These are phyloP conservation scores for Mayamaea pseudoterrestris DNA, from an alignment of 108 stramenopile species.

Conservation along the genomic window DNA sequence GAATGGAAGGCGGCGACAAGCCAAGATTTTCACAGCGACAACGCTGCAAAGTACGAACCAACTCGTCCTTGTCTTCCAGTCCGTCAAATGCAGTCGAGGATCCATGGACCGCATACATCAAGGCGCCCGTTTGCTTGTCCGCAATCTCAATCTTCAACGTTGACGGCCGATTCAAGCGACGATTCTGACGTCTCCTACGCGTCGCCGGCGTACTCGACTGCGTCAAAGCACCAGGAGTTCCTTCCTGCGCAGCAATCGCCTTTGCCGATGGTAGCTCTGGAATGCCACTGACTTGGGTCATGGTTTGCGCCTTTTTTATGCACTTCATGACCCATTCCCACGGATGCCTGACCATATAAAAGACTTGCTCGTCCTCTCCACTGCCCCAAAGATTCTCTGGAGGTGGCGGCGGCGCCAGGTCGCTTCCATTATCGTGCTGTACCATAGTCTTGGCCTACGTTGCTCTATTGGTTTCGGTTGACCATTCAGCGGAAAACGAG, in stretches of 20 bases:
- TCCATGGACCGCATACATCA: slow-evolving; percentile 22
- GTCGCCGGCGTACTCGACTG: too few relatives aligned
- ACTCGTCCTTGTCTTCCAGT: slow-evolving; percentile 44
- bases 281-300: slow-evolving; percentile 6
- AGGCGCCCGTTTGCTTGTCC: background rate
- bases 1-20: slow-evolving; percentile 29
- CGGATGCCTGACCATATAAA: slow-evolving; percentile 9
- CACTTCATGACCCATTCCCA: slow-evolving; percentile 21
- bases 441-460: too few relatives aligned
- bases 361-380: background rate
- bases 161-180: background rate
- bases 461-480: too few relatives aligned
- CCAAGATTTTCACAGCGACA: slow-evolving; percentile 34
- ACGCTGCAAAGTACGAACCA: slow-evolving; percentile 36
- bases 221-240: background rate
- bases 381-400: background rate
- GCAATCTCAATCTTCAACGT: slow-evolving; percentile 9
- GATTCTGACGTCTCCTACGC: background rate
- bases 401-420: background rate
- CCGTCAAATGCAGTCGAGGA: slow-evolving; percentile 39
- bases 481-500: too few relatives aligned
- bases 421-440: too few relatives aligned
- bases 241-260: background rate
- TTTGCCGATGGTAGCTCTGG: slow-evolving; percentile 7
- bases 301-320: slow-evolving; percentile 2